Evolutionary conservation across 768 basidiomycete species (phyloP), one percentile per base, ranked within the genome.

Genomic region (Suillus americanus): DNA sequence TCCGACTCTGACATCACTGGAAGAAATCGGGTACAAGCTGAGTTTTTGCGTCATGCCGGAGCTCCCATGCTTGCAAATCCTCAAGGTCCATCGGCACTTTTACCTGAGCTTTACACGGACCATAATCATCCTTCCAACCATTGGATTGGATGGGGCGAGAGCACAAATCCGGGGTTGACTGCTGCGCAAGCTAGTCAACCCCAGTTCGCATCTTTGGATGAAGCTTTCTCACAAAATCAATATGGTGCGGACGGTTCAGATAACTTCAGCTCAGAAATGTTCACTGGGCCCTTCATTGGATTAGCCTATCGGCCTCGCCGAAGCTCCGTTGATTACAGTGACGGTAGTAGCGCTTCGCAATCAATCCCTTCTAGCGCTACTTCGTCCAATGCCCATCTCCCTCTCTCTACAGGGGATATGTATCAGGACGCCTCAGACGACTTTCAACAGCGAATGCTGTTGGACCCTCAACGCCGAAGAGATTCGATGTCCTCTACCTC

Each of bases 301-400:
- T 69, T 73, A 35, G 67, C 62, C 4, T 76, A 73, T 46, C 74
- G 76, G 16, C 72, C 70, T 65, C 68, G 81, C 65, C 69, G 72
- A 30, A 63, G 67, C 28, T 81, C 80, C 5, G 61, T 78, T 28
- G 79, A 81, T 45, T 74, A 76, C 51, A 81, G 80, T 62, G 83
- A 84, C 50, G 82, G 80, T 35, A 78, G 80, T 25, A 82, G 80
- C 65, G 74, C 77, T 3, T 78, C 79, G 28, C 79, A 78, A 8
- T 84, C 83, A 1, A 76, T 82, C 3, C 80, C 82, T n/a, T 84
- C 85, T 12, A 85, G 85, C 51, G 85, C 86, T 13, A 67, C 82
- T 10, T 86, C 85, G 10, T 86, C 85, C 8, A 80, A 68, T 35
- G 77, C 81, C 12, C 86, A 87, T 66, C 79, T 86, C 5, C 86